These are phyloP conservation scores for Salix brachista DNA, from an alignment of 345 rosid species.

Conservation along the genomic window DNA sequence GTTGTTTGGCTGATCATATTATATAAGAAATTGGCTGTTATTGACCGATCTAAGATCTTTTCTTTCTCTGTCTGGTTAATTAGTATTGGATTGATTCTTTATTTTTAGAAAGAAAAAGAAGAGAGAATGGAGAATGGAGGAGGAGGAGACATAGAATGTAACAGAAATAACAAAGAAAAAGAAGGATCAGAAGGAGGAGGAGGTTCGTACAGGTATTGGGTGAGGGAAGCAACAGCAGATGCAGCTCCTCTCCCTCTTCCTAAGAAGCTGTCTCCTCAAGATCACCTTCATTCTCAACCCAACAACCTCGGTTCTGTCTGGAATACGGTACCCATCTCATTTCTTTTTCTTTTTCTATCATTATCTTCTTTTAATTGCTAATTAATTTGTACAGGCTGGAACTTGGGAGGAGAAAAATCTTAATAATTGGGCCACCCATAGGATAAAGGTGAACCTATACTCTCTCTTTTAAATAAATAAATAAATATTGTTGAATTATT, in stretches of 20 bases:
- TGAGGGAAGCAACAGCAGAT: slow-evolving; percentile 59
- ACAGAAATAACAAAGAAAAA: too few species aligned
- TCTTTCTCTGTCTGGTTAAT: neutral
- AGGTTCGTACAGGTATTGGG: slow-evolving; percentile 75
- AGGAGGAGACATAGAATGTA: slow-evolving; percentile 15
- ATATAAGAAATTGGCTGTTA: neutral
- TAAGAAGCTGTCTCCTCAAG: slow-evolving; percentile 47
- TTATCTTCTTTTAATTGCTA: neutral
- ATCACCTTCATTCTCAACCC: slow-evolving; percentile 31
- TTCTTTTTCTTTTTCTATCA: neutral
- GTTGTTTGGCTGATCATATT: neutral
- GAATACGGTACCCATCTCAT: slow-evolving; percentile 48
- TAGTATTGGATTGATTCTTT: neutral
- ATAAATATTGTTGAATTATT: neutral
- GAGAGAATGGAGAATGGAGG: slow-evolving; percentile 6
- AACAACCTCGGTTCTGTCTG: slow-evolving; percentile 68
- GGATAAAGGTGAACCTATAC: slow-evolving; percentile 56
- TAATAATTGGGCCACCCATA: slow-evolving; percentile 73
- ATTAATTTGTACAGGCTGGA: slow-evolving; percentile 54
- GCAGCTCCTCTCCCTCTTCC: slow-evolving; percentile 84
- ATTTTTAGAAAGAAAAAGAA: neutral
- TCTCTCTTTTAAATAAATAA: neutral
- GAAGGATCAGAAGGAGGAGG: slow-evolving; percentile 14
- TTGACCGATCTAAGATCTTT: neutral
- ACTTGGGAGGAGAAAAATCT: slow-evolving; percentile 97